Evolutionary conservation across 768 basidiomycete species (phyloP), one percentile per base, ranked within the genome.

Genomic region (Tricholoma furcatifolium): DNA sequence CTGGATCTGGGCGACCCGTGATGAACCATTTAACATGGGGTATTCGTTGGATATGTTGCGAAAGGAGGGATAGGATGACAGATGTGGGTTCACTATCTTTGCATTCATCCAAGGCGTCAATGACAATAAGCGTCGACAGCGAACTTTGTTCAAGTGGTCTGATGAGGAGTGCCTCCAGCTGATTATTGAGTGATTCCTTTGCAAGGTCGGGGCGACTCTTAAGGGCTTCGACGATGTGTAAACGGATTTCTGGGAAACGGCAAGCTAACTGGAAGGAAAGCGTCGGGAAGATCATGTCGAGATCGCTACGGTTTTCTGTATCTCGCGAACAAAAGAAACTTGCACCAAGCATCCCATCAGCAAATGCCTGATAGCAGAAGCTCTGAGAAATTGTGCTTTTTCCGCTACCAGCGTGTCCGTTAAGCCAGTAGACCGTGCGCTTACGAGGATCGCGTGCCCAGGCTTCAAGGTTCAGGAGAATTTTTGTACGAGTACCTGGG

Each of bases 341-440:
- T 24, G 27, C 50, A 3, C 50, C 55, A 11, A 60, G 57, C 4
- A 10, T 8, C 1, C 54, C 54, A 42, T 51, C 41, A 1, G 34
- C 34, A 18, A 42, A 47, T 2, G 43, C n/a, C 9, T 31, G 39
- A 21, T 60, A 45, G 17, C 59, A 58, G 46, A 65, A 58, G 10
- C 49, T 60, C 21, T 60, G 43, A 7, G 62, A 58, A 36, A 65
- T 58, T 8, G 64, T 61, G 15, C 47, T 57, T 47, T 65, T 65
- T 6, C 64, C 64, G 6, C 48, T 60, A 9, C 64, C 64, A 20
- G 60, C 59, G 15, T 50, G 42, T 17, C 62, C 64, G 23, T 57
- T 62, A n/a, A 65, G 53, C 64, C 64, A 65, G 44, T 47, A 62
- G 32, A 62, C 51, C 2, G 32, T 17, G 3, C 24, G 20, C 11